Conservation (phyloP, 1,284 basidiomycete genomes). For the Irpex sp. region DNA sequence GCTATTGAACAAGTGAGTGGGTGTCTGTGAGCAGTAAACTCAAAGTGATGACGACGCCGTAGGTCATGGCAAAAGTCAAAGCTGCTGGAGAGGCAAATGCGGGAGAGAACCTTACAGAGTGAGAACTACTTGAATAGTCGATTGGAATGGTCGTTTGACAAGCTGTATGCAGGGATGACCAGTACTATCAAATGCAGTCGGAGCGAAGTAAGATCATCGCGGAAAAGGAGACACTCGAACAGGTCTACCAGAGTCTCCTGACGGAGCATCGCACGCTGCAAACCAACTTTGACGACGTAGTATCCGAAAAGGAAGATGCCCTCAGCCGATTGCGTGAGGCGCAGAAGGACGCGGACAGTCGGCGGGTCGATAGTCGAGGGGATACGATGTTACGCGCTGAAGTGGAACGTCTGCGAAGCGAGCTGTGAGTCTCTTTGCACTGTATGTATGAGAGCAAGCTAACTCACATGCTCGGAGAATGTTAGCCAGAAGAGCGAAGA, state of each 20-base stretch:
- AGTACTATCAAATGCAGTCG: constrained; percentile 78
- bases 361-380: constrained; percentile 55
- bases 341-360: constrained; percentile 51
- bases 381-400: constrained; percentile 71
- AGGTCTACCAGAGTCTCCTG: constrained; percentile 68
- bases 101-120: constrained; percentile 73
- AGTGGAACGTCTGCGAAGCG: constrained; percentile 70
- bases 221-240: constrained; percentile 79
- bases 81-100: constrained; percentile 37
- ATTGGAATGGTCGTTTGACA: no score
- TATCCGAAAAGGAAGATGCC: constrained; percentile 70
- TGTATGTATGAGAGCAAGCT: neutral
- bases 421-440: constrained; percentile 58
- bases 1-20: constrained; percentile 73
- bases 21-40: neutral
- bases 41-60: constrained; percentile 7
- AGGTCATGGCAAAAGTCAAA: constrained; percentile 74
- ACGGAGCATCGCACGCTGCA: constrained; percentile 74
- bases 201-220: constrained; percentile 68
- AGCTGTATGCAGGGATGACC: constrained; percentile 57
- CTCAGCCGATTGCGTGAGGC: constrained; percentile 50
- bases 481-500: constrained; percentile 86
- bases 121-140: neutral
- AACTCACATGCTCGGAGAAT: constrained; percentile 26
- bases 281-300: constrained; percentile 61